phyloP scores from a whole-genome alignment of 2,329 filamentous ascomycete species.

The Podosphaera aphanis region DNA sequence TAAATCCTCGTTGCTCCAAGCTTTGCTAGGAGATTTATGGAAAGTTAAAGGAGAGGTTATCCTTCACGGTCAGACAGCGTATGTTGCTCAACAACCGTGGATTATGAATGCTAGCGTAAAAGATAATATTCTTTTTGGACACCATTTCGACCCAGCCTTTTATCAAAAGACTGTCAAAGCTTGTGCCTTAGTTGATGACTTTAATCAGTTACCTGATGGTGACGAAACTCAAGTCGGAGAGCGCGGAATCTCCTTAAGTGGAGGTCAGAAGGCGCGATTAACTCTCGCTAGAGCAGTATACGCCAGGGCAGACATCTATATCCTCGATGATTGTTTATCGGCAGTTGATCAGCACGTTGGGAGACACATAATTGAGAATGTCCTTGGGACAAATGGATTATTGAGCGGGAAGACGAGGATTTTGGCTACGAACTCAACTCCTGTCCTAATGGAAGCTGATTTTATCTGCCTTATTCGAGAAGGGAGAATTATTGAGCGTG shows the following conservation, averaged over 20 bases:
- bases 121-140: slow-evolving; percentile 92
- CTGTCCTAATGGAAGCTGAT: slow-evolving; percentile 71
- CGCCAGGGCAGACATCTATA: slow-evolving; percentile 83
- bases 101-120: slow-evolving; percentile 95
- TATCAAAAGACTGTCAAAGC: slow-evolving; percentile 84
- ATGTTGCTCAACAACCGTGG: slow-evolving; percentile 84
- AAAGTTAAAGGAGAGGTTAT: slow-evolving; percentile 67
- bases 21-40: slow-evolving; percentile 76
- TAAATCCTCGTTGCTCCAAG: slow-evolving; percentile 79
- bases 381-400: slow-evolving; percentile 66
- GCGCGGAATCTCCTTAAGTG: slow-evolving; percentile 83
- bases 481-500: slow-evolving; percentile 62
- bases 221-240: slow-evolving; percentile 95
- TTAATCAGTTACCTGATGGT: slow-evolving; percentile 76
- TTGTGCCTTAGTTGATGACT: slow-evolving; percentile 77
- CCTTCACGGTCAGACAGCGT: slow-evolving; percentile 63
- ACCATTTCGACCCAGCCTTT: slow-evolving; percentile 79
- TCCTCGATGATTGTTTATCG: slow-evolving; percentile 82
- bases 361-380: slow-evolving; percentile 79
- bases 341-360: slow-evolving; percentile 98
- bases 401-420: slow-evolving; percentile 72
- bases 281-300: slow-evolving; percentile 87
- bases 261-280: slow-evolving; percentile 85
- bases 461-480: slow-evolving; percentile 71
- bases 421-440: slow-evolving; percentile 83